Base-by-base conservation (phyloP, 108 stramenopile species). In the Cyclotella choctawhatcheeana region DNA sequence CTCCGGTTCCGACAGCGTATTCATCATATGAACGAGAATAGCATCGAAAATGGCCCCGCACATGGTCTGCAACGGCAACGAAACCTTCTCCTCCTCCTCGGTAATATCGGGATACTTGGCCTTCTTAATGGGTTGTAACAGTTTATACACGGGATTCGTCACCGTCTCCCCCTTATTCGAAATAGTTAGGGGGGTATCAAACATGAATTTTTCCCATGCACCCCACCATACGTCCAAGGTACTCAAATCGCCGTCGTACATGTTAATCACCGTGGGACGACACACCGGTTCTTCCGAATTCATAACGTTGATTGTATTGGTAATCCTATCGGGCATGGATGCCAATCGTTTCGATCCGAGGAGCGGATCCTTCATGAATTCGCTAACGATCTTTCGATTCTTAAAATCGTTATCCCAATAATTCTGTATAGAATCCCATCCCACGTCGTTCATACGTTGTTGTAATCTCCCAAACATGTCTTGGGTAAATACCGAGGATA, bases 211-310 rank as follows among this genome's bases (percentile, higher is more conserved):
- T 60, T 89, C 80, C 97, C 97, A 97, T 12, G 85, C 89, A n/a
- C 71, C 58, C 94, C 94, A 97, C 97, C 97, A 97, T 55, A 69
- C 47, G 8, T 79, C 77, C 18, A 91, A 64, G 21, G 64, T 84
- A 37, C 77, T 74, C 44, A 97, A 73, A 45, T 91, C 90, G 8
- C 86, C 93, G 21, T 73, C 86, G 67, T 96, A 89, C 94, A 96
- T 96, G 79, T 96, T 98, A 68, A 98, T 98, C 16, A 96, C 93
- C 27, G 97, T 96, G 20, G 97, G 97, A 13, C 97, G 89, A 62
- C 73, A 93, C 8, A 91, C 85, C 27, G 82, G 79, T 17, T 76
- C 81, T 20, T 84, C 83, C 1, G 74, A 71, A 17, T 68, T 76
- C 25, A 85, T 83, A 31, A 91, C 76, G 63, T 88, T 92, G 59